Base-by-base conservation (phyloP, 352 stramenopile species). In the Plasmopara muralis region DNA sequence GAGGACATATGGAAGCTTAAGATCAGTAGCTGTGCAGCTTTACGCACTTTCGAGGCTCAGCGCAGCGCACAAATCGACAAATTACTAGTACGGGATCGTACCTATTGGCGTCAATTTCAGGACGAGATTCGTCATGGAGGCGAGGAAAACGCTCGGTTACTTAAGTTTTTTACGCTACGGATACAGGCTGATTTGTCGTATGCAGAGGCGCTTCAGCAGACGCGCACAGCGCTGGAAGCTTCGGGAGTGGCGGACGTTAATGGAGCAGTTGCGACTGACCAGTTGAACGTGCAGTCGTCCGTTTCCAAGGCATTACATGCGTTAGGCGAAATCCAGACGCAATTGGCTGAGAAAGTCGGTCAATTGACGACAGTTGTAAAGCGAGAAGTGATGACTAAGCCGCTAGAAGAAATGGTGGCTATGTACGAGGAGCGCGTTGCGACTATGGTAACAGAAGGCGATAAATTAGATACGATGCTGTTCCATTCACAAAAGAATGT, bases 91-190 rank as follows among this genome's bases (percentile, higher is more conserved):
- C 67, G 72, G 31, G 81, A 92, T 50, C 76, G 76, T 41, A 53
- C 52, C 30, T 92, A 92, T 53, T 92, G 81, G 81, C 78, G 74
- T 16, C 60, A 74, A n/a, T 92, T 92, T 60, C 76, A 87, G 61
- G 68, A 74, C 34, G 81, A 92, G 64, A 76, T 92, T 15, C 53
- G 72, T 14, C 71, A 70, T 41, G 81, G 69, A 4, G 66, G 68
- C 31, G 81, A 87, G 12, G 77, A 88, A 53, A 89, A 89, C 37
- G 46, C 55, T 33, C 72, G 78, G 0, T 52, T 92, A 25, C 66
- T 87, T 44, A 70, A 70, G 6, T 92, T 92, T 60, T 87, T 92
- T 37, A 45, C 68, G 6, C 47, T 88, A 54, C 66, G 74, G 6
- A 52, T 87, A 14, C 76, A 89, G 60, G 81, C 78, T 15, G 77